phyloP scores from a whole-genome alignment of 495 filamentous ascomycete species.

The Penicillium odoratum region DNA sequence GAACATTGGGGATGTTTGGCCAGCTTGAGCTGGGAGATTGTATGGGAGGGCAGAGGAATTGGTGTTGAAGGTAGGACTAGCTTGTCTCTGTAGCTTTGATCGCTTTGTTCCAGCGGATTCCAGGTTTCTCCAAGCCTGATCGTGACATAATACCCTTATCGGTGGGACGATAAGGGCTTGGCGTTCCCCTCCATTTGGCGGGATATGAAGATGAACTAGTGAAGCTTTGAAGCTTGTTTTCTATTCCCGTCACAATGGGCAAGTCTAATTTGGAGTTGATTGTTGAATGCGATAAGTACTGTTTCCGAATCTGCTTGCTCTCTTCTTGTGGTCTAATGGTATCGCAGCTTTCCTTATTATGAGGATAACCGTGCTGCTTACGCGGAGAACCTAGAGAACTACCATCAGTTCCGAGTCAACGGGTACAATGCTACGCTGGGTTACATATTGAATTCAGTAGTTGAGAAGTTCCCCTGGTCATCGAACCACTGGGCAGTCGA shows the following conservation, averaged over 20 bases:
- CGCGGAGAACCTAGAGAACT: slow-evolving; percentile 43
- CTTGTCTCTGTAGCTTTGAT: slow-evolving; percentile 9
- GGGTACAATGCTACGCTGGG: slow-evolving; percentile 57
- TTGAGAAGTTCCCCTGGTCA: slow-evolving; percentile 57
- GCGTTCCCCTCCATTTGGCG: slow-evolving; percentile 2
- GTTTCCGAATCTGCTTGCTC: slow-evolving; percentile 19
- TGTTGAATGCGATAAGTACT: slow-evolving; percentile 62
- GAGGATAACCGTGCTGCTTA: slow-evolving; percentile 54
- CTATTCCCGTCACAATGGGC: slow-evolving; percentile 28
- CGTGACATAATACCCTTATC: slow-evolving; percentile 37
- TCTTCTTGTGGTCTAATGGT: slow-evolving; percentile 10
- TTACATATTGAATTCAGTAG: slow-evolving; percentile 58
- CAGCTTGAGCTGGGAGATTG: background rate
- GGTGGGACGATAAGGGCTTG: slow-evolving; percentile 32
- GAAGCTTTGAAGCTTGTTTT: background rate
- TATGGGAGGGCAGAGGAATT: background rate
- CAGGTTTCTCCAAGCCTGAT: slow-evolving; percentile 5
- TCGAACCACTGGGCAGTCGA: slow-evolving; percentile 54
- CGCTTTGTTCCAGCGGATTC: slow-evolving; percentile 18
- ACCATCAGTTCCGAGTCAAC: slow-evolving; percentile 56
- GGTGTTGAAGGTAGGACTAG: background rate
- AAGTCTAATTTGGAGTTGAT: slow-evolving; percentile 57
- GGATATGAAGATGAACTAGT: background rate
- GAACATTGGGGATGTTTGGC: slow-evolving; percentile 43
- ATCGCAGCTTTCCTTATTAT: slow-evolving; percentile 65